phyloP scores from a whole-genome alignment of 1,139 yeast genomes.

The Geotrichum macrosporum region DNA sequence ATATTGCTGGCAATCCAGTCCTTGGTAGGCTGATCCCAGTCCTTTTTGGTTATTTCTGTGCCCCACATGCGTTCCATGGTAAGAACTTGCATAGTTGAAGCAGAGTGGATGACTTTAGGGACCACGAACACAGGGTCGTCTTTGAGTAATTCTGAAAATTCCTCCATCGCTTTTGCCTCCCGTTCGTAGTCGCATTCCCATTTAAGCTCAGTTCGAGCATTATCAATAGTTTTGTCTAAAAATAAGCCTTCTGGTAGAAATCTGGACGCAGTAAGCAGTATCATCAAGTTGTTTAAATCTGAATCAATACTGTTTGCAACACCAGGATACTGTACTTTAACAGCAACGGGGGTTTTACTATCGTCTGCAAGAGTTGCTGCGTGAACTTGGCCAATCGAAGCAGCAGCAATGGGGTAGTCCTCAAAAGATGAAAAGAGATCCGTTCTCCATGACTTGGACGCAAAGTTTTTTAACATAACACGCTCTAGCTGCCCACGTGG shows the following conservation, averaged over 20 bases:
- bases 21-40: conserved; percentile 68
- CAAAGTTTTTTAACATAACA: conserved; percentile 65
- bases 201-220: conserved; percentile 85
- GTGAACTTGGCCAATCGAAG: conserved; percentile 97
- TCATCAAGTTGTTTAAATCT: conserved; percentile 76
- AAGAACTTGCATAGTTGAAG: conserved; percentile 76
- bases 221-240: conserved; percentile 85
- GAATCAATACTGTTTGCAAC: conserved; percentile 90
- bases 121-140: conserved; percentile 71
- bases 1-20: conserved; percentile 81
- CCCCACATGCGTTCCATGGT: conserved; percentile 92
- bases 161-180: conserved; percentile 75
- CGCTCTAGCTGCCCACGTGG: conserved; percentile 83
- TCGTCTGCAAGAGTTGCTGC: conserved; percentile 57
- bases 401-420: conserved; percentile 93
- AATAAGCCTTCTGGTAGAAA: conserved; percentile 87
- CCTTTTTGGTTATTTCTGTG: conserved; percentile 72
- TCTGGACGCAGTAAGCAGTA: conserved; percentile 80
- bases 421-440: conserved; percentile 67
- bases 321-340: conserved; percentile 97
- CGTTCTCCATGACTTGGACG: conserved; percentile 73
- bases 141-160: conserved; percentile 58
- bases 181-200: conserved; percentile 97
- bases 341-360: conserved; percentile 72
- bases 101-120: conserved; percentile 72